Evolutionary conservation across 2,329 filamentous ascomycete species (phyloP), one percentile per base, ranked within the genome.

Genomic region (Dactylonectria estremocensis): DNA sequence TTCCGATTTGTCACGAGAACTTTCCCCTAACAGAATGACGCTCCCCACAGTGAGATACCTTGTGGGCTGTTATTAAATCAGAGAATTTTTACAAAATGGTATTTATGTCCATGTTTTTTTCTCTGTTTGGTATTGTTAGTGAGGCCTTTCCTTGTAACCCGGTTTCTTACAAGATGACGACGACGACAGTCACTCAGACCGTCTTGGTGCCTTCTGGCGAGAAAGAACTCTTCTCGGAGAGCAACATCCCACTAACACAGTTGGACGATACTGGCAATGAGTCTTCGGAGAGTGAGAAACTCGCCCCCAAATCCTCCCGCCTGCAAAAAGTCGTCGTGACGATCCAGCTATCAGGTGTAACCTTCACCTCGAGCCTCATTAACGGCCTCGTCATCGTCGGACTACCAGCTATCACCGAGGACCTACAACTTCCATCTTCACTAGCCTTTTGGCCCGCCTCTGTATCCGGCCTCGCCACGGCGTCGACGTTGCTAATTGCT

Each of bases 391-490:
- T 84, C 18, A 74, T 83, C 2, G 78, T 84, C 28, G 78, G 78
- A 20, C 76, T 86, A 0, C 82, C 84, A 5, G 73, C 76, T 11
- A 84, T 86, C 64, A 79, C 82, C 1, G 62, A 69, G 14, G 80
- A 82, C 33, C 71, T 85, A 37, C 58, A 70, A 31, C 69, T 83
- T 2, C 76, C 77, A 8, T 46, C 69, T 5, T 74, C 75, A 1
- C 77, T 83, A n/a, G 74, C 78, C 2, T 78, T 83, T 55, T 83
- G 82, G 82, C 82, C 82, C 1, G 71, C 78, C 1, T 83, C 81
- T 3, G 79, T 81, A 2, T 77, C 77, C 20, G 74, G 74, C 1
- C 76, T 84, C 0, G 77, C 81, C 1, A 79, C 79, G 0, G 81
- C 79, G 0, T 80, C 81, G 0, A 77, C 77, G 0, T 71, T 84